A percentile compares a stretch with the other conserved stretches of the same genome.
Evolutionary conservation across 2,329 filamentous ascomycete species (phyloP).

Genomic region (Dendryphion nanum): DNA sequence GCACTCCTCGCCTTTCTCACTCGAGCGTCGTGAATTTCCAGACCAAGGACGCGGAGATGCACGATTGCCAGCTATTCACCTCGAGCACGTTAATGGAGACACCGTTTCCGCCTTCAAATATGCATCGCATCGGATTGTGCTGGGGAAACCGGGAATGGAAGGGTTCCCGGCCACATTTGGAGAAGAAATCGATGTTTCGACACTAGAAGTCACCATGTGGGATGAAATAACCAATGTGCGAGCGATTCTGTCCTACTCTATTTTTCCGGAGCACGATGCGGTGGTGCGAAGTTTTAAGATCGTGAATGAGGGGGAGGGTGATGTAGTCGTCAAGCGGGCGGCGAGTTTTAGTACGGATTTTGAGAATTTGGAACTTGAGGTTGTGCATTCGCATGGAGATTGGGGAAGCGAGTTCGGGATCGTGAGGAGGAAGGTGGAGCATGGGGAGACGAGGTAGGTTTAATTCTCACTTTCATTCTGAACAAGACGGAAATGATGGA

Average conservation of each 20-base stretch:
- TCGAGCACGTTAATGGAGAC: conserved; percentile 58
- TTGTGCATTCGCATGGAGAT: conserved; percentile 62
- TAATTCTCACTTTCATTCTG: background rate
- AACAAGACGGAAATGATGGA: background rate
- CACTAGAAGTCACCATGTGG: conserved; percentile 57
- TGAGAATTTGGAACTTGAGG: conserved; percentile 59
- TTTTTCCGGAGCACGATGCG: conserved; percentile 62
- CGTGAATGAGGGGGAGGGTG: conserved; percentile 56
- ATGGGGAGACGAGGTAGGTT: conserved; percentile 44
- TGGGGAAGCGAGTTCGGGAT: conserved; percentile 61
- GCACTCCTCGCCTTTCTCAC: conserved; percentile 52
- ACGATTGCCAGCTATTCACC: conserved; percentile 59
- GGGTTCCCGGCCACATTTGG: conserved; percentile 63
- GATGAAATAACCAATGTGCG: conserved; percentile 58
- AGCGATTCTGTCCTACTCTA: conserved; percentile 61
- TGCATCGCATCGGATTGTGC: conserved; percentile 53
- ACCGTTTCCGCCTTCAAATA: conserved; percentile 61
- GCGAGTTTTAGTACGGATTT: conserved; percentile 63
- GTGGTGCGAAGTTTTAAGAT: conserved; percentile 61
- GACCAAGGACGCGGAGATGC: conserved; percentile 65
- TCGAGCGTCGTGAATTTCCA: conserved; percentile 61
- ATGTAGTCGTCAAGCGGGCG: conserved; percentile 56
- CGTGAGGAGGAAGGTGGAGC: conserved; percentile 56
- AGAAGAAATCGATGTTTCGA: conserved; percentile 55
- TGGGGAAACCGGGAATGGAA: conserved; percentile 57